Percentiles rank a stretch among this genome's conserved stretches.
These are phyloP conservation scores for Penicillium salamii DNA, from an alignment of 495 filamentous ascomycete genomes.

Conservation along the genomic window DNA sequence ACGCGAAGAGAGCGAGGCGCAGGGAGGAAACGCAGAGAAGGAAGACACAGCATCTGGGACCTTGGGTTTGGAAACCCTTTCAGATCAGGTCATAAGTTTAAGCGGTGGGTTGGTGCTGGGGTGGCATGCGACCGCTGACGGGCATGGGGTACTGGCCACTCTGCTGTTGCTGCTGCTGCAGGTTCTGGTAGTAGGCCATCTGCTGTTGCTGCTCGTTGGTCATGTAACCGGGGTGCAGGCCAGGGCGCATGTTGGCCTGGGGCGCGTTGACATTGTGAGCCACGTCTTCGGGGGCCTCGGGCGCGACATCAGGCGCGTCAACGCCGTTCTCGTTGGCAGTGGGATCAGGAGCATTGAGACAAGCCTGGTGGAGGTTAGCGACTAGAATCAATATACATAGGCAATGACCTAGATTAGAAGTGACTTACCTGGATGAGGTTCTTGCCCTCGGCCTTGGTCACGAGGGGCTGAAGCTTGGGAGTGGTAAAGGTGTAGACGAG, in stretches of 20 bases:
- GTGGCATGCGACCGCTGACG: conserved; percentile 52
- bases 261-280: conserved; percentile 51
- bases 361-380: conserved; percentile 58
- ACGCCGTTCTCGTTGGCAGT: conserved; percentile 87
- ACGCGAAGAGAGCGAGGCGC: conserved; percentile 31
- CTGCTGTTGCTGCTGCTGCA: conserved; percentile 56
- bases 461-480: conserved; percentile 96
- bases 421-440: conserved; percentile 91
- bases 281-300: conserved; percentile 57
- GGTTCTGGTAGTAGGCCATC: conserved; percentile 57
- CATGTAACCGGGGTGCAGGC: conserved; percentile 53
- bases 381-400: neutral
- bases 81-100: conserved; percentile 48
- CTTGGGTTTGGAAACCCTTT: conserved; percentile 25
- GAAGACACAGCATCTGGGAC: conserved; percentile 49
- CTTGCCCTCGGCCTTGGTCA: conserved; percentile 99
- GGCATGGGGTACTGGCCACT: conserved; percentile 57
- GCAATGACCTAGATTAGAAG: conserved; percentile 1
- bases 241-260: conserved; percentile 50
- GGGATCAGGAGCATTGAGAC: conserved; percentile 96
- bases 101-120: conserved; percentile 51
- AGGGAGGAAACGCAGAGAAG: conserved; percentile 19
- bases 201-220: conserved; percentile 57
- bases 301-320: conserved; percentile 57
- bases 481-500: conserved; percentile 99